Percentiles rank a stretch among this genome's conserved stretches.
phyloP scores from a whole-genome alignment of 768 basidiomycete genomes.

The Aureoboletus auriporus region DNA sequence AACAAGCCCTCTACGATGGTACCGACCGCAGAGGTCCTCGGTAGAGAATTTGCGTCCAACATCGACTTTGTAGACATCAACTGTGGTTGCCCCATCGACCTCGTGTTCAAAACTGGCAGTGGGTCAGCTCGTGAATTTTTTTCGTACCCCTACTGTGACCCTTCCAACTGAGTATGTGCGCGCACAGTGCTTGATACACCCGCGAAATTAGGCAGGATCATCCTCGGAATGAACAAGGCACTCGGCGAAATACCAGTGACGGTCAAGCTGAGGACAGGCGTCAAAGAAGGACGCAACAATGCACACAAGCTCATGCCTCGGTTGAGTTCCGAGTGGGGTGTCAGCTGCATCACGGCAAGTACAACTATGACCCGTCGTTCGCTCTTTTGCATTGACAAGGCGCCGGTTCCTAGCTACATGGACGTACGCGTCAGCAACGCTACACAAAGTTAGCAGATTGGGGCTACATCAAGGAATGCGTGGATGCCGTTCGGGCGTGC shows the following conservation, averaged over 20 bases:
- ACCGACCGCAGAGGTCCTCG: constrained; percentile 77
- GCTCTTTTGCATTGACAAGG: background rate
- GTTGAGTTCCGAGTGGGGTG: constrained; percentile 50
- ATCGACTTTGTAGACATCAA: constrained; percentile 95
- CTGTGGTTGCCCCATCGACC: constrained; percentile 95
- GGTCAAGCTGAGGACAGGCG: constrained; percentile 87
- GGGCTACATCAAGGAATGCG: constrained; percentile 88
- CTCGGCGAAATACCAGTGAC: constrained; percentile 91
- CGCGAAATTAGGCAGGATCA: constrained; percentile 77
- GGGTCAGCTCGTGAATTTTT: constrained; percentile 75
- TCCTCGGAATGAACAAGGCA: constrained; percentile 88
- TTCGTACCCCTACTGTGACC: background rate
- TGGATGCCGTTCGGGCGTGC: constrained; percentile 66
- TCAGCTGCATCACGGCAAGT: constrained; percentile 41
- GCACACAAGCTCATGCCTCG: constrained; percentile 91
- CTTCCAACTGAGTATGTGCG: background rate
- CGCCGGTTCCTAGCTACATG: constrained; percentile 68
- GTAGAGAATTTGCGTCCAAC: constrained; percentile 56
- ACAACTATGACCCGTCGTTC: background rate
- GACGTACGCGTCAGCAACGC: constrained; percentile 90
- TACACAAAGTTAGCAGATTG: constrained; percentile 93
- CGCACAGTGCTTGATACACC: constrained; percentile 75
- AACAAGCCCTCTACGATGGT: constrained; percentile 78
- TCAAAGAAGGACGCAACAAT: constrained; percentile 82
- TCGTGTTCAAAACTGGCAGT: constrained; percentile 88